These are phyloP conservation scores for Thyridium curvatum DNA, from an alignment of 2,329 filamentous ascomycete species.

Conservation along the genomic window DNA sequence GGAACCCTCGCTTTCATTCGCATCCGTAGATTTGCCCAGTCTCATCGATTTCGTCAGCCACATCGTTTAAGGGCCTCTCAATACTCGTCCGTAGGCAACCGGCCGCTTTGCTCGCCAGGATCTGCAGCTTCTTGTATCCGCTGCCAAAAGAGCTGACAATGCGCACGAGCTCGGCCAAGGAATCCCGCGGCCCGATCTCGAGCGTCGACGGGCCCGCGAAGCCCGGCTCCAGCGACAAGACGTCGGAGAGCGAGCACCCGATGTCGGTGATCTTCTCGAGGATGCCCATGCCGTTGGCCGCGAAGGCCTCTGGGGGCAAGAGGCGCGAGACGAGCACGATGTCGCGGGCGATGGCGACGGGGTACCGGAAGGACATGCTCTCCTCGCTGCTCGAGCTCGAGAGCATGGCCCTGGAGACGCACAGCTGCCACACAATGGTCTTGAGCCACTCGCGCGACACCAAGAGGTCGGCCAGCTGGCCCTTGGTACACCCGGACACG, in stretches of 20 bases:
- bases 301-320: constrained; percentile 17
- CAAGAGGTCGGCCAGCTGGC: constrained; percentile 17
- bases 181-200: background rate
- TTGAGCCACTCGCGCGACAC: constrained; percentile 19
- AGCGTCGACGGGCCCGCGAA: background rate
- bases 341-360: constrained; percentile 15
- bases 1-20: too few species aligned
- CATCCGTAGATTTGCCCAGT: too few species aligned
- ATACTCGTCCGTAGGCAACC: too few species aligned
- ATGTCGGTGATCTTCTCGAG: constrained; percentile 27
- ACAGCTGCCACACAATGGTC: constrained; percentile 18
- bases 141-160: too few species aligned
- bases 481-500: constrained; percentile 8
- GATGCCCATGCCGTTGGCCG: constrained; percentile 24
- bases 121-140: too few species aligned
- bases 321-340: constrained; percentile 14
- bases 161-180: too few species aligned
- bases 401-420: constrained; percentile 13
- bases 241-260: constrained; percentile 22
- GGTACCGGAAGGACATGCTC: constrained; percentile 18
- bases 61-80: too few species aligned
- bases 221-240: constrained; percentile 5
- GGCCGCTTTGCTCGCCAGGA: too few species aligned
- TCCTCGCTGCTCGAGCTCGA: constrained; percentile 9
- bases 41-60: too few species aligned